Percentiles rank a stretch among this genome's conserved stretches.
Evolutionary conservation across 495 filamentous ascomycete species (phyloP).

Genomic region (Niebla homalea): DNA sequence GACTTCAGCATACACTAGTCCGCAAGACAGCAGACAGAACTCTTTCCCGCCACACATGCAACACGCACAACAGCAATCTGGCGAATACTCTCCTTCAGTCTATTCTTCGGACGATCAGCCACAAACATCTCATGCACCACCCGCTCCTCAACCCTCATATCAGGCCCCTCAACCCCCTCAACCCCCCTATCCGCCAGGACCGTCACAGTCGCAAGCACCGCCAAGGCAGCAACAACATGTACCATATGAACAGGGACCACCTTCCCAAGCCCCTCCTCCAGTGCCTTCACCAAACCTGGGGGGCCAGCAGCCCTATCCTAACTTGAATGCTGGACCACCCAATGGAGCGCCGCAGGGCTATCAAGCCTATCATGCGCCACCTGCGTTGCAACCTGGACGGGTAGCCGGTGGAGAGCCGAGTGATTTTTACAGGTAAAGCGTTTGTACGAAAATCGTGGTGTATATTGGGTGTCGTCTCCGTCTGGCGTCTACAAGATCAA

Average conservation of each 20-base stretch:
- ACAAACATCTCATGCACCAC: constrained; percentile 12
- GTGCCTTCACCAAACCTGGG: constrained; percentile 30
- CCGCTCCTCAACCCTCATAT: constrained; percentile 19
- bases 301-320: constrained; percentile 29
- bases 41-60: constrained; percentile 28
- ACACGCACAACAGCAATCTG: constrained; percentile 24
- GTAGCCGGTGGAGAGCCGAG: constrained; percentile 15
- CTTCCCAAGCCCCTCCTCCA: constrained; percentile 33
- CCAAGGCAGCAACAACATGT: constrained; percentile 28
- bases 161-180: constrained; percentile 28
- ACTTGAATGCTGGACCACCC: constrained; percentile 25
- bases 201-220: constrained; percentile 22
- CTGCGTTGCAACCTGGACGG: constrained; percentile 14
- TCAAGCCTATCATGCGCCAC: constrained; percentile 38
- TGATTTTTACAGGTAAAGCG: constrained; percentile 17
- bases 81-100: constrained; percentile 43
- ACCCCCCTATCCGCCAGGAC: constrained; percentile 20
- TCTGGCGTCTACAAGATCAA: no score
- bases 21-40: constrained; percentile 43
- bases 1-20: constrained; percentile 73
- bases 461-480: no score
- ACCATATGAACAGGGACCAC: constrained; percentile 32
- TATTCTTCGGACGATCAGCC: constrained; percentile 44
- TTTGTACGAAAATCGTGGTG: background rate
- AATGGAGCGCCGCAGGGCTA: constrained; percentile 22